phyloP scores from a whole-genome alignment of 139 green algal species.

The Microglena sp. region DNA sequence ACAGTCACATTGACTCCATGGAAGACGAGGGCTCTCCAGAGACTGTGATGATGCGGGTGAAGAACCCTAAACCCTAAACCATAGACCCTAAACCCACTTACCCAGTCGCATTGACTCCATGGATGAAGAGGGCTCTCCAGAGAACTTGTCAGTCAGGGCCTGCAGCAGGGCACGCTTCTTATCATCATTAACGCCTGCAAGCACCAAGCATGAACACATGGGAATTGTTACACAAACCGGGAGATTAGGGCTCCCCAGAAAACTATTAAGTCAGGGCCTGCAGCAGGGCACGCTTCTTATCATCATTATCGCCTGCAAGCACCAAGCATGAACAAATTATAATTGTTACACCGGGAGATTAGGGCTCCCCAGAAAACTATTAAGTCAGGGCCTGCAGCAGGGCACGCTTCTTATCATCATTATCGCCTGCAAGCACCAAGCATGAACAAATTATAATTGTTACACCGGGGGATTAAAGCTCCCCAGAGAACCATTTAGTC shows the following conservation, averaged over 20 bases:
- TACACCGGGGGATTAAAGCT: too few species aligned
- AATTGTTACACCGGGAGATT: neutral
- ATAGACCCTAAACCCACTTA: slow-evolving; percentile 25
- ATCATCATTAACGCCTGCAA: slow-evolving; percentile 28
- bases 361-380: neutral
- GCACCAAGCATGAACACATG: too few species aligned
- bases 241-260: too few species aligned
- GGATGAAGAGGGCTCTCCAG: neutral
- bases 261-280: too few species aligned
- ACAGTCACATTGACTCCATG: slow-evolving; percentile 24
- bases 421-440: too few species aligned
- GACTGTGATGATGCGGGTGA: too few species aligned
- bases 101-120: slow-evolving; percentile 21
- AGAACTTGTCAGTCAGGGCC: slow-evolving; percentile 8
- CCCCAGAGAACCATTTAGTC: too few species aligned
- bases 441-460: too few species aligned
- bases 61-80: slow-evolving; percentile 11
- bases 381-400: neutral
- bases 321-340: neutral
- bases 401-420: too few species aligned
- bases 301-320: neutral
- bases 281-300: too few species aligned
- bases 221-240: too few species aligned
- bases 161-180: slow-evolving; percentile 31
- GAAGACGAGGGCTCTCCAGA: neutral